phyloP scores from a whole-genome alignment of 768 basidiomycete species.

The Boletales sp. region DNA sequence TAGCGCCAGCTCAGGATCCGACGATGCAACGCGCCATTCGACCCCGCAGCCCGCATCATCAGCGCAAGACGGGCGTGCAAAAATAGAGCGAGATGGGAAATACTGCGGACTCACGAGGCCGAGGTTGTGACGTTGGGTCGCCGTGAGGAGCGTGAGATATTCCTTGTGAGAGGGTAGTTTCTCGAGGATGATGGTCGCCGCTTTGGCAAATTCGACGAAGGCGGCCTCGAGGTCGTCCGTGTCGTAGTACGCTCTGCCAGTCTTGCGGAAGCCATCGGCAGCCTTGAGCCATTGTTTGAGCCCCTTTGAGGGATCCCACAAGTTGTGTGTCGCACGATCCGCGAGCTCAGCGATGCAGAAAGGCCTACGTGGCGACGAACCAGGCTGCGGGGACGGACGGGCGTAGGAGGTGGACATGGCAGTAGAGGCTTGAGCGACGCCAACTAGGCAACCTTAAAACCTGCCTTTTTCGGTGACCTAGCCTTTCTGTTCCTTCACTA shows the following conservation, averaged over 20 bases:
- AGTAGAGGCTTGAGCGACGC: constrained; percentile 1
- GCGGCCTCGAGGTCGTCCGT: constrained; percentile 63
- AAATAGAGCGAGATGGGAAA: not conserved
- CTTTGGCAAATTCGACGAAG: constrained; percentile 68
- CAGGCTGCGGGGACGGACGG: constrained; percentile 14
- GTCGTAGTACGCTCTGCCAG: constrained; percentile 45
- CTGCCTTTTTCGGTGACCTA: constrained; percentile 19
- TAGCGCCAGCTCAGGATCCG: not conserved
- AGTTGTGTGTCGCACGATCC: constrained; percentile 49
- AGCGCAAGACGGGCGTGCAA: not conserved
- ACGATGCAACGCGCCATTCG: not conserved
- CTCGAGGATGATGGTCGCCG: constrained; percentile 76
- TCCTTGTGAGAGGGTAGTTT: constrained; percentile 71
- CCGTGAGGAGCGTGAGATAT: constrained; percentile 52
- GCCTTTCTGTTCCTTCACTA: not conserved
- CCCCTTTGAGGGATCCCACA: constrained; percentile 55
- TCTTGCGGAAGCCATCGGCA: constrained; percentile 60
- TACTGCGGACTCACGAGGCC: constrained; percentile 54
- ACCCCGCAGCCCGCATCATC: too few relatives aligned
- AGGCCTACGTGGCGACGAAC: constrained; percentile 37
- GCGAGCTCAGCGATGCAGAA: constrained; percentile 66
- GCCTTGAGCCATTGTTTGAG: constrained; percentile 66
- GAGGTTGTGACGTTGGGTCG: constrained; percentile 63
- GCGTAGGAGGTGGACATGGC: constrained; percentile 21
- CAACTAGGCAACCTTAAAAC: too few relatives aligned